These are phyloP conservation scores for Russula virescens DNA, from an alignment of 768 basidiomycete genomes.

Conservation along the genomic window DNA sequence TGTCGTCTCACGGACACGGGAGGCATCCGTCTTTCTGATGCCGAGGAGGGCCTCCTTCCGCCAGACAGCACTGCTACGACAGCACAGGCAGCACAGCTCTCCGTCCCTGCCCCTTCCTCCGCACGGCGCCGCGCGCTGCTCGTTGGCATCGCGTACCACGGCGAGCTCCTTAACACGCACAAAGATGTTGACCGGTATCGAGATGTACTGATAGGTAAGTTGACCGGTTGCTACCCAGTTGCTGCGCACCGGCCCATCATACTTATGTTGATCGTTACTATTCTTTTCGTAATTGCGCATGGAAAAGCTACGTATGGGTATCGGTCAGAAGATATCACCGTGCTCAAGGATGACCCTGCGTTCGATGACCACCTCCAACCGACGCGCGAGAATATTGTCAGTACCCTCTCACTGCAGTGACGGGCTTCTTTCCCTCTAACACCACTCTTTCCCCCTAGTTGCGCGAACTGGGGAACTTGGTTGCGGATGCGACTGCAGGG, in stretches of 20 bases:
- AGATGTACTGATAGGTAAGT: slow-evolving; percentile 11
- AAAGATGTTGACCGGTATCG: slow-evolving; percentile 20
- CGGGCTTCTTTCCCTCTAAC: not conserved
- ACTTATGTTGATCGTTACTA: too few species aligned
- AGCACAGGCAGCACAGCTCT: not conserved
- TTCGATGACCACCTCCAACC: slow-evolving; percentile 13
- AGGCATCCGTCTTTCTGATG: not conserved
- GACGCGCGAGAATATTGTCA: slow-evolving; percentile 19
- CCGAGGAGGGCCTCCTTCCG: not conserved
- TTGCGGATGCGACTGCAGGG: slow-evolving; percentile 24
- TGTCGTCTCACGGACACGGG: not conserved
- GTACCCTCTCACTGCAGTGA: not conserved
- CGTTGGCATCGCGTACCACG: slow-evolving; percentile 22
- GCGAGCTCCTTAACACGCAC: slow-evolving; percentile 22
- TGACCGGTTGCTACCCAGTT: too few species aligned
- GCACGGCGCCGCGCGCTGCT: slow-evolving; percentile 20
- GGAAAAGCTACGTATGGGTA: slow-evolving; percentile 18
- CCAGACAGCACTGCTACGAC: too few species aligned
- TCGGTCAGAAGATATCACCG: slow-evolving; percentile 11
- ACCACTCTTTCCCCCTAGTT: not conserved
- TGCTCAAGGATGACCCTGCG: slow-evolving; percentile 17
- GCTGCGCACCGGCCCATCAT: too few species aligned
- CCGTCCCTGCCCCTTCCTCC: not conserved
- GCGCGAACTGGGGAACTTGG: slow-evolving; percentile 21
- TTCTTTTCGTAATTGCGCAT: not conserved